These are phyloP conservation scores for Wickerhamomyces subpelliculosus DNA, from an alignment of 805 yeast genomes.

Conservation along the genomic window DNA sequence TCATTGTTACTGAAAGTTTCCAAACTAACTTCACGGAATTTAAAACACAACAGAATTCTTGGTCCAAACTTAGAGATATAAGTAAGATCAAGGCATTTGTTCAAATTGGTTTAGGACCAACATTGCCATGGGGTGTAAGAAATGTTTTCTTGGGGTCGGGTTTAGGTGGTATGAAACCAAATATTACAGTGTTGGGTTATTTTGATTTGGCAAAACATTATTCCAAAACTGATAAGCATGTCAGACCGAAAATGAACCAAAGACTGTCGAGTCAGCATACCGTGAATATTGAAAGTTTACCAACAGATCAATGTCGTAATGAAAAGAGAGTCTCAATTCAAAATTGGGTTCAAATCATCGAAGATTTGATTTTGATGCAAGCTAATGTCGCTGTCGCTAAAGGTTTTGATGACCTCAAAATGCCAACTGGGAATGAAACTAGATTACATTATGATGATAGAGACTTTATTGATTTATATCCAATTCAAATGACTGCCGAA, in stretches of 20 bases:
- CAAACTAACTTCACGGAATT: constrained; percentile 63
- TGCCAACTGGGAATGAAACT: constrained; percentile 46
- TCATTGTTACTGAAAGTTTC: constrained; percentile 59
- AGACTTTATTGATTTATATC: constrained; percentile 80
- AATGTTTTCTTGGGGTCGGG: constrained; percentile 92
- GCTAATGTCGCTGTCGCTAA: constrained; percentile 92
- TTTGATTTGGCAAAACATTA: constrained; percentile 50
- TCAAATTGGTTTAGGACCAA: constrained; percentile 83
- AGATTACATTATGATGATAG: constrained; percentile 26
- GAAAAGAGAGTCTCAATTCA: constrained; percentile 63
- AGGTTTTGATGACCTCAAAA: constrained; percentile 61
- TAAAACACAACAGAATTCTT: constrained; percentile 65
- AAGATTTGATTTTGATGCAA: constrained; percentile 81
- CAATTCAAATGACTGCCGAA: constrained; percentile 93
- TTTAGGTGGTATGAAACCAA: constrained; percentile 97
- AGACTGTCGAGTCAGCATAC: constrained; percentile 10
- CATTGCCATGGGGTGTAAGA: constrained; percentile 90
- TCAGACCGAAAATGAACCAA: constrained; percentile 3
- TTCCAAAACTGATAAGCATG: constrained; percentile 4
- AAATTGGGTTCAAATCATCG: constrained; percentile 90
- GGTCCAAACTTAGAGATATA: constrained; percentile 77
- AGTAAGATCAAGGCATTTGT: constrained; percentile 86
- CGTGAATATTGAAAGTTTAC: constrained; percentile 40
- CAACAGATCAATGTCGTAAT: constrained; percentile 72
- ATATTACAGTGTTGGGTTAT: constrained; percentile 87